Evolutionary conservation across 805 yeast species (phyloP), one percentile per base, ranked within the genome.

Genomic region (Hanseniaspora vineae): DNA sequence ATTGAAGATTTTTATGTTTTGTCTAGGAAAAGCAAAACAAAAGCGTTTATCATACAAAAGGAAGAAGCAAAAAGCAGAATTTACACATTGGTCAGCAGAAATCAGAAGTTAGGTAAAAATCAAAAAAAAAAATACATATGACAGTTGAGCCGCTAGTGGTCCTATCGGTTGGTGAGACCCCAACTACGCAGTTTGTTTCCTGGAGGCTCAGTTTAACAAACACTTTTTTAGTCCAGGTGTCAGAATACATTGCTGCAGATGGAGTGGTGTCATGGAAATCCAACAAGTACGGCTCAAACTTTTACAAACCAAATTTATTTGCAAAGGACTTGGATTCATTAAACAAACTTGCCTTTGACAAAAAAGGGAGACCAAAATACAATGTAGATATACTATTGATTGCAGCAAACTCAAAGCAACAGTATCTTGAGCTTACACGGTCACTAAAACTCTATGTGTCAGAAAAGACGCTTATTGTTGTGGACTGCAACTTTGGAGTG

Each of bases 241-340:
- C 66, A 2, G 55, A 54, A 19, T 56, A 54, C 45, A 57, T 61
- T 10, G 56, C 65, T 8, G 53, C 58, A 33, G 66, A 62, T 55
- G 64, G 65, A 4, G 46, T 59, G 15, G 58, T 63, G 1, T 55
- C 64, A 3, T 63, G 66, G 67, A 61, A 62, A 48, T 58, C 65
- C 11, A 50, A 59, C 2, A 58, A 58, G 39, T 43, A 60, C 15
- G 65, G 66, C 3, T 59, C 65, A 8, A 60, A 58, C 49, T 60
- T 58, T 44, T 63, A 62, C 46, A 56, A 57, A 13, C 66, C 67
- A 11, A 62, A 63, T 47, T 52, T 59, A 14, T 58, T 58, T 46
- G 51, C 59, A 2, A 60, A 58, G 32, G 58, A 54, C 42, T 49
- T 55, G 8, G 49, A 49, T 14, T 59, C 55, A 19, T 39, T 58